Base-by-base conservation (phyloP, 1,284 basidiomycete species). In the Moesziomyces sp. region DNA sequence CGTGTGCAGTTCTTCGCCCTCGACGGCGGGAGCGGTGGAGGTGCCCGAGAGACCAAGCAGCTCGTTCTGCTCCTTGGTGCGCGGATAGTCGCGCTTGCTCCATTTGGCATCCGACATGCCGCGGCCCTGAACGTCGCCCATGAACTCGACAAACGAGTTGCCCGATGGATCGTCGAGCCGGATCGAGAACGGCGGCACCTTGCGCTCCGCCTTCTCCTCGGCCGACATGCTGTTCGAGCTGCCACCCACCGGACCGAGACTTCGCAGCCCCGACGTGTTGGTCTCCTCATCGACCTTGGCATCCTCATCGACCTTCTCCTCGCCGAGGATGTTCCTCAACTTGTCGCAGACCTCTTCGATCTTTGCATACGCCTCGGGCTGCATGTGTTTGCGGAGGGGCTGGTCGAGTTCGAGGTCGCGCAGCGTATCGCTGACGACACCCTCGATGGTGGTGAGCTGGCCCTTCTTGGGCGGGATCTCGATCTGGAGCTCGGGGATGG, bases 391-490 rank as follows among this genome's bases (percentile, higher is more conserved):
- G 47, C 97, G 89, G 16, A 98, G 85, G 0, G 94, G 93, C 83
- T 99, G 97, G 75, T 94, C 92, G 58, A 89, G 86, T 72, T 88
- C 87, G 42, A 99, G 88, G 86, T 99, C 97, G 1, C 91, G 86
- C 30, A 93, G 86, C 35, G 94, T 91, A 77, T 97, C 92, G 23
- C 91, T 89, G 45, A 99, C 86, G 74, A 99, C 88, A 46, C 96
- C 96, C 85, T 99, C 97, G 57, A 99, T 88, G 5, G 94, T 99
- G 16, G 96, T 98, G 13, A 99, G 89, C 83, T 97, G 94, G 3
- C 96, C 96, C 40, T 93, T 89, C 19, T 89, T 88, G 11, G 83
- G 77, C 0, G 96, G 96, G 46, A 99, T 93, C 11, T 94, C 97
- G 75, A 99, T 88, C 78, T 94, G 90, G 75, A 92, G 89, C 83